These are phyloP conservation scores for Aspergillus amoenus DNA, from an alignment of 2,329 filamentous ascomycete genomes.

Conservation along the genomic window DNA sequence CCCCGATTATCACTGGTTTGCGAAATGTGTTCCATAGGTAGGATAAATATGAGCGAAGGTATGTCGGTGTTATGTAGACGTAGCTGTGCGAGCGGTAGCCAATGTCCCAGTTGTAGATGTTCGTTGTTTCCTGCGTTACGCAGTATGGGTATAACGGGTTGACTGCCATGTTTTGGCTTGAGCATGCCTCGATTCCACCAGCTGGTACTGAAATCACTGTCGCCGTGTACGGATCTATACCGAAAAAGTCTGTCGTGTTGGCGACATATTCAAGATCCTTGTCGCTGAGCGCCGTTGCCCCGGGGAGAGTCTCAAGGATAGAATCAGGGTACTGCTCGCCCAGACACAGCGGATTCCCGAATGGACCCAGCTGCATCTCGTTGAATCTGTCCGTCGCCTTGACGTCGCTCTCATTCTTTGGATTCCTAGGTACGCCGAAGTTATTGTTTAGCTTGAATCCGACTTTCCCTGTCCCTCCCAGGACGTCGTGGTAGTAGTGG, in stretches of 20 bases:
- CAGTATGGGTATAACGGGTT: conserved; percentile 54
- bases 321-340: conserved; percentile 46
- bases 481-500: conserved; percentile 42
- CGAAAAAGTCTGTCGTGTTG: conserved; percentile 56
- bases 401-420: conserved; percentile 61
- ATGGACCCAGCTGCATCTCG: conserved; percentile 63
- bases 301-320: conserved; percentile 46
- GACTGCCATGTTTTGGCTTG: conserved; percentile 36
- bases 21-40: conserved; percentile 62
- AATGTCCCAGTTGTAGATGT: conserved; percentile 57
- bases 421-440: conserved; percentile 51
- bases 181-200: conserved; percentile 50
- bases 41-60: conserved; percentile 50
- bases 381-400: conserved; percentile 81
- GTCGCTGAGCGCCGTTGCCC: conserved; percentile 46
- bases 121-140: conserved; percentile 49
- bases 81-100: conserved; percentile 58
- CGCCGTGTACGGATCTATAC: conserved; percentile 59
- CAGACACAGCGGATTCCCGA: conserved; percentile 46
- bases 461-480: conserved; percentile 45
- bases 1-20: conserved; percentile 47
- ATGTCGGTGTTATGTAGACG: conserved; percentile 56
- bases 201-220: conserved; percentile 53
- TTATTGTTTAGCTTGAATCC: conserved; percentile 51
- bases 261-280: conserved; percentile 52